A percentile compares a stretch with the other conserved stretches of the same genome.
Evolutionary conservation across 1,139 yeast species (phyloP).

Genomic region (Magnusiomyces clavatus): DNA sequence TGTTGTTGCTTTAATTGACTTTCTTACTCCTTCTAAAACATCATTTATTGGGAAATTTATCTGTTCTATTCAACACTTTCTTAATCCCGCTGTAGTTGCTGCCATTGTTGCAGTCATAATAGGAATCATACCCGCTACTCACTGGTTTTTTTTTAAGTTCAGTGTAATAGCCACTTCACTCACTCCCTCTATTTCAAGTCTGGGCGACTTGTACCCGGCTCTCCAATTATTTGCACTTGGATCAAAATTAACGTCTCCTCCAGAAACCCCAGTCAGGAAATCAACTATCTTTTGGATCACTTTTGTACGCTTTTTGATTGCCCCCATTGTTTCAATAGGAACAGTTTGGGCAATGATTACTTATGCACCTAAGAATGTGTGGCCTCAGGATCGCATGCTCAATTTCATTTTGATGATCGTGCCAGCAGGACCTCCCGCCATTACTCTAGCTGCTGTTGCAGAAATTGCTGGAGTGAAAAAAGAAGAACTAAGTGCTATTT

Average conservation of each 20-base stretch:
- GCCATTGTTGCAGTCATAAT: slow-evolving; percentile 18
- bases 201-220: slow-evolving; percentile 21
- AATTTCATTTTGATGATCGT: slow-evolving; percentile 20
- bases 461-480: slow-evolving; percentile 19
- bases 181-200: slow-evolving; percentile 17
- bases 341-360: slow-evolving; percentile 14
- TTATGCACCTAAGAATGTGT: slow-evolving; percentile 11
- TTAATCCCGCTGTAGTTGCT: slow-evolving; percentile 20
- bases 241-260: slow-evolving; percentile 17
- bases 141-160: slow-evolving; percentile 16
- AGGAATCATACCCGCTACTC: slow-evolving; percentile 19
- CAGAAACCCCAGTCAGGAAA: slow-evolving; percentile 15
- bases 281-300: slow-evolving; percentile 14
- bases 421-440: slow-evolving; percentile 23
- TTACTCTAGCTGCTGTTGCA: slow-evolving; percentile 22
- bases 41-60: not conserved
- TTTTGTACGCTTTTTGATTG: slow-evolving; percentile 14
- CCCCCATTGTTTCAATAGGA: slow-evolving; percentile 16
- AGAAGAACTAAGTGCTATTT: slow-evolving; percentile 18
- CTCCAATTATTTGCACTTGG: slow-evolving; percentile 21
- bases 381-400: slow-evolving; percentile 19
- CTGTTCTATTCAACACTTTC: slow-evolving; percentile 10
- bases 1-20: not conserved
- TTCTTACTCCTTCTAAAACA: not conserved
- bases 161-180: slow-evolving; percentile 16